Percentiles rank a stretch among this genome's conserved stretches.
These are phyloP conservation scores for Cladosporium sp. DNA, from an alignment of 2,329 filamentous ascomycete genomes.

Conservation along the genomic window DNA sequence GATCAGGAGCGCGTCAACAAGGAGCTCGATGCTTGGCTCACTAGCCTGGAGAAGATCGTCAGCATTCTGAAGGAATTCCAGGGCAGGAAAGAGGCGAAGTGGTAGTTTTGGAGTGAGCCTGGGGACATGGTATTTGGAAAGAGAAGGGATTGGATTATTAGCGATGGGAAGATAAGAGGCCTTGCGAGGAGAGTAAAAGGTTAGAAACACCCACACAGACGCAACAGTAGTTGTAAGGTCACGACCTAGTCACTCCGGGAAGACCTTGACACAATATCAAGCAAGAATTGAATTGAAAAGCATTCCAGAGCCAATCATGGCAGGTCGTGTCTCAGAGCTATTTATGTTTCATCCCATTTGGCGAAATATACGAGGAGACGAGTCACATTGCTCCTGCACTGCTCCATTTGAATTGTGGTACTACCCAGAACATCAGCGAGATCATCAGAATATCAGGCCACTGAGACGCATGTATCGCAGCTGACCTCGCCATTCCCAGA, in stretches of 20 bases:
- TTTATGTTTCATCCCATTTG: neutral
- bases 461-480: neutral
- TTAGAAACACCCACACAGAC: neutral
- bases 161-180: neutral
- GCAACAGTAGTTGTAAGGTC: neutral
- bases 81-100: conserved; percentile 51
- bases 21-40: conserved; percentile 70
- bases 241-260: neutral
- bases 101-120: conserved; percentile 24
- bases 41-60: conserved; percentile 75
- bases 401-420: neutral
- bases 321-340: neutral
- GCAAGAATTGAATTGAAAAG: neutral
- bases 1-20: conserved; percentile 62
- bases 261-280: neutral
- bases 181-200: neutral
- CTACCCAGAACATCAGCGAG: neutral
- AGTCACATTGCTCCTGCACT: neutral
- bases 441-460: neutral
- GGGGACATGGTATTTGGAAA: neutral
- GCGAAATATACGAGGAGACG: neutral
- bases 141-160: neutral
- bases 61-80: conserved; percentile 70
- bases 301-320: neutral
- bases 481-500: neutral